Conservation (phyloP, 495 filamentous ascomycete genomes). For the Penicillium cosmopolitanum region DNA sequence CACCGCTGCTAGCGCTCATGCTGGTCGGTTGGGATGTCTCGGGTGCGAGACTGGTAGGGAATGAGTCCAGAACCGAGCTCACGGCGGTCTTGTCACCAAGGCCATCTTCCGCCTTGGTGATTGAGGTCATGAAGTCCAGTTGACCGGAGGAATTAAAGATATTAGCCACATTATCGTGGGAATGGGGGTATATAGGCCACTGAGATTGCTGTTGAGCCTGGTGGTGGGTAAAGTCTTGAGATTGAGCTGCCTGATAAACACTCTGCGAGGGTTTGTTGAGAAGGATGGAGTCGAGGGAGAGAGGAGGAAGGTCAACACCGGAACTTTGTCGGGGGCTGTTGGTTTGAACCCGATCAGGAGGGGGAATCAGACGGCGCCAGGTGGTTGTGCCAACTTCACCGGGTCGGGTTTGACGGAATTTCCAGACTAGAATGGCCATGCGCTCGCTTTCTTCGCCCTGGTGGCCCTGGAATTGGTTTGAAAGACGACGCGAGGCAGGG, state of each 20-base stretch:
- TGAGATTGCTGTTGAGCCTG: conserved; percentile 34
- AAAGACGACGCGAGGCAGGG: conserved; percentile 34
- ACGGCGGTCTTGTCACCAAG: conserved; percentile 45
- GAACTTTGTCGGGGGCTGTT: conserved; percentile 41
- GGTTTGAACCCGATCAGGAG: conserved; percentile 41
- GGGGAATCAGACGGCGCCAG: conserved; percentile 55
- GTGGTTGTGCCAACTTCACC: conserved; percentile 53
- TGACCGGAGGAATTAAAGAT: conserved; percentile 40
- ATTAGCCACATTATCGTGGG: conserved; percentile 42
- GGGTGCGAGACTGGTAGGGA: conserved; percentile 36
- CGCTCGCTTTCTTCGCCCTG: conserved; percentile 42
- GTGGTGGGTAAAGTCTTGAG: conserved; percentile 40
- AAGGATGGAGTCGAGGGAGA: conserved; percentile 45
- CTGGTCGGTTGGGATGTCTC: conserved; percentile 40
- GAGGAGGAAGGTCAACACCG: conserved; percentile 46
- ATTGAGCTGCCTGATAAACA: conserved; percentile 40
- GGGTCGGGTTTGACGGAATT: conserved; percentile 50
- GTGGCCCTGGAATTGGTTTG: conserved; percentile 35
- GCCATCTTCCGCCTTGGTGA: conserved; percentile 43
- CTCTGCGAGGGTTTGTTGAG: conserved; percentile 38
- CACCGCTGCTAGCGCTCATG: conserved; percentile 34
- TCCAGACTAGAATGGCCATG: conserved; percentile 58
- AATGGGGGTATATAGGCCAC: conserved; percentile 44
- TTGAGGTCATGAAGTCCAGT: conserved; percentile 43
- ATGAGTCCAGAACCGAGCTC: conserved; percentile 47